Base-by-base conservation (phyloP, 176 grass and related monocot genomes). In the Phoenix dactylifera region DNA sequence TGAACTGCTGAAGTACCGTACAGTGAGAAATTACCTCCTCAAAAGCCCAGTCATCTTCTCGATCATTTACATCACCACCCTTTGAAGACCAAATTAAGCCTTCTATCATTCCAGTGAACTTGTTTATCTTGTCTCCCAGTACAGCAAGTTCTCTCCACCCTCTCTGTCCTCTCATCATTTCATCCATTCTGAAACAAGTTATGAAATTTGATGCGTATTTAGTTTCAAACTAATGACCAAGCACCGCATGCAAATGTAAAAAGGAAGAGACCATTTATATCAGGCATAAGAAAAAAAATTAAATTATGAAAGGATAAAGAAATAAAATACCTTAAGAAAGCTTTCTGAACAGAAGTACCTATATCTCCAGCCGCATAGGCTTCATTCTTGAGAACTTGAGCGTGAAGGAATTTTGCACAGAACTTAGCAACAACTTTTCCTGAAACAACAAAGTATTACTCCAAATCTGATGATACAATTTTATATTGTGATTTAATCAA, bases 81-180 rank as follows among this genome's bases (percentile, higher is more conserved):
- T 44, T 88, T 14, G 92, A 87, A 62, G 87, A 97, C 87, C 88
- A 91, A 68, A 97, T 97, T 54, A 89, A 82, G 30, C 83, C 85
- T 72, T 97, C 92, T 55, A 91, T 88, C 63, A 90, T 85, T 25
- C 92, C 86, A 63, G 75, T 88, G 58, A 97, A 78, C 64, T 90
- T 83, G 55, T 91, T 83, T 73, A 90, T 82, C 56, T 97, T 88
- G 79, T 97, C 92, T 69, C 92, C 86, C 77, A 97, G 72, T 60
- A 72, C 65, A 67, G 85, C 83, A 56, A 97, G 82, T 67, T 97
- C 92, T 57, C 87, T 80, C 87, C 92, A 97, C 19, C 92, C 92
- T 79, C 92, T 90, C 72, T 97, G 92, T 51, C 92, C 92, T 49
- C 62, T 72, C 92, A 97, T 97, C 92, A 97, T 97, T 70, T 97